Base-by-base conservation (phyloP, 768 basidiomycete species). In the Boletus pseudopeckii region DNA sequence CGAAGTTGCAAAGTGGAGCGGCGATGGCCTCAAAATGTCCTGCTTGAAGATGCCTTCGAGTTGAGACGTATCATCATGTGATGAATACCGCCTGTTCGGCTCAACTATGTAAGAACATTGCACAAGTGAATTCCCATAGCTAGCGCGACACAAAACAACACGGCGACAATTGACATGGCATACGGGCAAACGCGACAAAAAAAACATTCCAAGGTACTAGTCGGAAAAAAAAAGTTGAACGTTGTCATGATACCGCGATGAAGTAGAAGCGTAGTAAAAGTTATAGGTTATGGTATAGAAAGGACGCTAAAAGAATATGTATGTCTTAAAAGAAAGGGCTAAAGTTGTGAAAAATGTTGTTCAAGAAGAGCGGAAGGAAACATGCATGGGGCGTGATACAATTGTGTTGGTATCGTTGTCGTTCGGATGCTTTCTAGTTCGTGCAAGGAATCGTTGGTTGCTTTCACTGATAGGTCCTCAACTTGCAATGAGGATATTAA, bases 1-100 rank as follows among this genome's bases (percentile, higher is more conserved):
- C 14, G 84, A 90, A 55, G 88, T 90, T 0, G 85, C 89, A 14
- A 87, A 87, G 65, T 92, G 89, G 89, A 88, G 88, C 55, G 90
- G 90, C 4, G 90, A 93, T 68, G 91, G 90, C 1, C 68, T 92
- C 61, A 84, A 79, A 59, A 83, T 85, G 18, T 80, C 81, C 34
- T 90, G 88, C 64, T 72, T 92, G 62, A 92, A 92, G 71, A 81
- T 92, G 81, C 85, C 88, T 22, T 74, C 82, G 18, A 83, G 72
- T 58, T 82, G 36, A 65, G 68, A 47, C 36, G 22, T 38, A 26
- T 28, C 30, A 10, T 9, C 4, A 32, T 20, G 18, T 8, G 32
- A 50, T 26, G 36, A 6, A 14, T 18, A 8, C 11, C n/a, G 24
- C 17, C 7, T 43, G 42, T 28, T 40, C 39, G 39, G 13, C 13